Evolutionary conservation across 139 green algal species (phyloP).

Genomic region (Picochlorum sp.): DNA sequence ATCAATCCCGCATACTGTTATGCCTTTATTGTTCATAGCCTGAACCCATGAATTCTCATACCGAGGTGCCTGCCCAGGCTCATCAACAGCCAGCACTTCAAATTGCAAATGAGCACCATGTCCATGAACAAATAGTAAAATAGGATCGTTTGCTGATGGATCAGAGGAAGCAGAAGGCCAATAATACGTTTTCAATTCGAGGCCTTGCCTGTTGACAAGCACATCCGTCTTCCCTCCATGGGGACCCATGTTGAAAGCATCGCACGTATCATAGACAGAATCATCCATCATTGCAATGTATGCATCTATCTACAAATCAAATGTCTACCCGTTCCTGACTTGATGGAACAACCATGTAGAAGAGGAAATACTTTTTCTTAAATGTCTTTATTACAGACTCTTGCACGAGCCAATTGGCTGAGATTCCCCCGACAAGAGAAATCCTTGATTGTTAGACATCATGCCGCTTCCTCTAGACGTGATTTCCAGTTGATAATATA

Average conservation of each 20-base stretch:
- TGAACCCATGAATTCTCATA: constrained; percentile 62
- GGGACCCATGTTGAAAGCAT: constrained; percentile 16
- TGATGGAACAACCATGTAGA: too few species aligned
- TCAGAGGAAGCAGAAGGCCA: constrained; percentile 31
- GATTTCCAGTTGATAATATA: too few species aligned
- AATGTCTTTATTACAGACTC: too few species aligned
- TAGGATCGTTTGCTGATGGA: constrained; percentile 17
- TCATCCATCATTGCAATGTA: too few species aligned
- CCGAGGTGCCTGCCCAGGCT: constrained; percentile 13
- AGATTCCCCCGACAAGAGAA: too few species aligned
- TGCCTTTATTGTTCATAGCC: constrained; percentile 49
- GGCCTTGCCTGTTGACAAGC: constrained; percentile 30
- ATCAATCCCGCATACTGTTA: constrained; percentile 54
- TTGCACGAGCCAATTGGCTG: too few species aligned
- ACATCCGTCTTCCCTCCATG: constrained; percentile 11
- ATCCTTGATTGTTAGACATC: too few species aligned
- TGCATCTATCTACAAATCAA: too few species aligned
- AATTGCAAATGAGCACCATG: constrained; percentile 47
- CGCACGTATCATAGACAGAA: too few species aligned
- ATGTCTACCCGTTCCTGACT: too few species aligned
- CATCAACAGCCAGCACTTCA: constrained; percentile 35
- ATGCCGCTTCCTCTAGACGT: too few species aligned
- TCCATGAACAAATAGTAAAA: constrained; percentile 49
- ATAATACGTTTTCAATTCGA: constrained; percentile 32
- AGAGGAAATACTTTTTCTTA: too few species aligned